phyloP scores from a whole-genome alignment of 345 rosid species.

The Populus euphratica region DNA sequence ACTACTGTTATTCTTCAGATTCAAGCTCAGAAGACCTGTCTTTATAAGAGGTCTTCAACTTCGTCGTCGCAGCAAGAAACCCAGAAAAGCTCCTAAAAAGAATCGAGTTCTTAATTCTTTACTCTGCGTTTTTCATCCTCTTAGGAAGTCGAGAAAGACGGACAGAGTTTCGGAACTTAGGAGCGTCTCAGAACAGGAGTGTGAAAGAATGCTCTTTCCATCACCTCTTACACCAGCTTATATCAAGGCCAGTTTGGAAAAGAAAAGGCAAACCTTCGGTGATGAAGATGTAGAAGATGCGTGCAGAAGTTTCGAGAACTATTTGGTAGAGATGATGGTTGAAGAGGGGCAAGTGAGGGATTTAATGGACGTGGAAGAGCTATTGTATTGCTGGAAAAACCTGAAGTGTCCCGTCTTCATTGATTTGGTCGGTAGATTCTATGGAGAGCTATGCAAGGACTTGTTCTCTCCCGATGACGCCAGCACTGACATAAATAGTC shows the following conservation, averaged over 20 bases:
- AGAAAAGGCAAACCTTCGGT: conserved; percentile 19
- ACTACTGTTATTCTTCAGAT: conserved; percentile 37
- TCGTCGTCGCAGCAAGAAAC: conserved; percentile 20
- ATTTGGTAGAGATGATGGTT: conserved; percentile 70
- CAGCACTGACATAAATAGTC: not conserved
- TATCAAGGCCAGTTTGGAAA: conserved; percentile 13
- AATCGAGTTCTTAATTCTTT: conserved; percentile 2
- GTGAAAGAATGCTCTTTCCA: conserved; percentile 32
- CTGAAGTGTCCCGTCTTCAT: conserved; percentile 70
- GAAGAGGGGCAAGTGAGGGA: conserved; percentile 78
- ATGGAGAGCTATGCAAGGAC: conserved; percentile 78
- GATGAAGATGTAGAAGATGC: conserved; percentile 58
- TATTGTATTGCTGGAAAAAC: conserved; percentile 78
- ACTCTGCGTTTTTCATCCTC: conserved; percentile 25
- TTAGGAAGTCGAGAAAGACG: conserved; percentile 30
- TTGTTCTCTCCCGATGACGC: conserved; percentile 34
- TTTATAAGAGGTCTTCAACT: conserved; percentile 38
- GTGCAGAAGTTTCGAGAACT: conserved; percentile 80
- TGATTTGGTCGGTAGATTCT: conserved; percentile 68
- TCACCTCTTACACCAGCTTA: conserved; percentile 56
- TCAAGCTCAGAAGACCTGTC: conserved; percentile 49
- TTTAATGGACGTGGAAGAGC: conserved; percentile 80
- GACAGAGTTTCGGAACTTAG: conserved; percentile 29
- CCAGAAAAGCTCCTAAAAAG: conserved; percentile 19
- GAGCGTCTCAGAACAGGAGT: conserved; percentile 26